Evolutionary conservation across 148 eudicot genomes (phyloP), one percentile per base, ranked within the genome.

Genomic region (Diospyros kaki): DNA sequence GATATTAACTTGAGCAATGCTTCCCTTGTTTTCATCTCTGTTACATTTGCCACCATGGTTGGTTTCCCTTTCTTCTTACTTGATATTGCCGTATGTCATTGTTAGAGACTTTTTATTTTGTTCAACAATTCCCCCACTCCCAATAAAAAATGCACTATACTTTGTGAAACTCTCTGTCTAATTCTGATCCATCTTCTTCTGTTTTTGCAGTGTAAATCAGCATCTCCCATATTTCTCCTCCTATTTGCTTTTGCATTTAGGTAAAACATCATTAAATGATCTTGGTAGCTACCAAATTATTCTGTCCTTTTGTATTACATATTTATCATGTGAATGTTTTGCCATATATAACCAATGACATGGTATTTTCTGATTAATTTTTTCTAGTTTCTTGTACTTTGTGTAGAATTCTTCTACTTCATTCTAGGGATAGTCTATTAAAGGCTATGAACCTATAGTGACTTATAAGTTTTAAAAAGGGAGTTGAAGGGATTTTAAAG

Each of bases 41-140:
- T 95, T 73, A 95, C 97, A 63, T 95, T 95, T 84, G 99, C 99
- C 74, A 95, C 99, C 18, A 95, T 95, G 99, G 99, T 95, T 82
- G 55, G 91, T 88, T 17, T 74, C 68, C 51, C 69, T 69, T 48
- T 72, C 53, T 77, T 51, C 53, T 48, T 59, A 9, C 75, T 68
- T 58, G 43, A 54, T 55, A 45, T 51, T 28, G 66, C 59, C 64
- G 28, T 58, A 40, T 66, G 12, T 43, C 48, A 75, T 67, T 38
- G 18, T 65, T 69, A 70, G 52, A n/a, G 12, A 15, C 14, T 28
- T 69, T 52, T 11, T 69, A 14, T 13, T 38, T 5, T 46, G 48
- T 48, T 8, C 62, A 28, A 42, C 13, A 48, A 52, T 61, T 50
- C 38, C 14, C n/a, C 4, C 8, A 5, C 61, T 18, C 58, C 28